Evolutionary conservation across 345 rosid genomes (phyloP).

Genomic region (Gossypium ekmanianum): DNA sequence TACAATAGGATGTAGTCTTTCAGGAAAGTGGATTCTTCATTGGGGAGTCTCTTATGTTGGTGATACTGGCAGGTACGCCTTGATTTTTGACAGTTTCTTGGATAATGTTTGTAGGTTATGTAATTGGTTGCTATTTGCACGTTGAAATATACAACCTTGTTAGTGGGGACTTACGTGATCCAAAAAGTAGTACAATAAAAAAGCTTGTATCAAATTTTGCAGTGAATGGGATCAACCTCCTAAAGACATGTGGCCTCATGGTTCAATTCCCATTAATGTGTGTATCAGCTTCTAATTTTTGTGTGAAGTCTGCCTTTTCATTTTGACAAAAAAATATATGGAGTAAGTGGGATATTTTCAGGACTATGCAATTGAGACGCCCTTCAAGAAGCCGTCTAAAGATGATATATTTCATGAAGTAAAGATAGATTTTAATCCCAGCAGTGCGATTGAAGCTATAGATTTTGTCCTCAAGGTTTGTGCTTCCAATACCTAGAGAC

Average conservation of each 20-base stretch:
- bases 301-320: background rate
- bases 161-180: no score
- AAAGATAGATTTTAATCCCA: constrained; percentile 49
- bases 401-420: constrained; percentile 58
- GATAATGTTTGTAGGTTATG: background rate
- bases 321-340: background rate
- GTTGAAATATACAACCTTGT: background rate
- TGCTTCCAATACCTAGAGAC: constrained; percentile 8
- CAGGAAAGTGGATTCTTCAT: constrained; percentile 92
- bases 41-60: constrained; percentile 88
- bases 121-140: background rate
- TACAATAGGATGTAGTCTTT: constrained; percentile 72
- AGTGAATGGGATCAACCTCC: constrained; percentile 99
- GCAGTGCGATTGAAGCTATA: constrained; percentile 60
- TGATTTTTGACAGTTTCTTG: constrained; percentile 1
- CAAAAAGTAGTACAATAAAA: background rate
- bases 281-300: constrained; percentile 12
- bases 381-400: constrained; percentile 55
- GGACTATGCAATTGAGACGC: constrained; percentile 94
- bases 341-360: constrained; percentile 25
- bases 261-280: constrained; percentile 74
- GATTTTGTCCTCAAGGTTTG: constrained; percentile 88
- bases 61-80: constrained; percentile 65
- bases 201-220: constrained; percentile 16
- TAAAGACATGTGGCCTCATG: constrained; percentile 73